A percentile compares a stretch with the other conserved stretches of the same genome.
Conservation (phyloP, 2,329 filamentous ascomycete species). For the Aspergillus texensis region DNA sequence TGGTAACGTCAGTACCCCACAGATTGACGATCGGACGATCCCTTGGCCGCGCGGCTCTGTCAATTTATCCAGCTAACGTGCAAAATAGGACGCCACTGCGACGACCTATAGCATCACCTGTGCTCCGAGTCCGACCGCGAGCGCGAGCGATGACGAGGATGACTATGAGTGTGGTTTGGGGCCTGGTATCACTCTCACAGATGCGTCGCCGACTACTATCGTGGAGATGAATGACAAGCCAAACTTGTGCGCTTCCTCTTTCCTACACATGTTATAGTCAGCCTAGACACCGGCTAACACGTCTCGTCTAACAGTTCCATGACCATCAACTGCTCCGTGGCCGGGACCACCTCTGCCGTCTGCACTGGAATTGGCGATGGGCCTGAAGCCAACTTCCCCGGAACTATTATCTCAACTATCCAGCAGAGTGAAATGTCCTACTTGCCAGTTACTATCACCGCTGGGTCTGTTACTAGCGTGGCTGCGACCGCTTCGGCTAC, state of each 20-base stretch:
- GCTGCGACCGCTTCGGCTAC: slow-evolving; percentile 8
- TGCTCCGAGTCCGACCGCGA: slow-evolving; percentile 17
- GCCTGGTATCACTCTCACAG: slow-evolving; percentile 26
- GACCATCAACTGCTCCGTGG: slow-evolving; percentile 21
- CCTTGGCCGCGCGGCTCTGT: not conserved
- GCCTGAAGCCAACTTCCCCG: slow-evolving; percentile 17
- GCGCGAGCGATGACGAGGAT: slow-evolving; percentile 3
- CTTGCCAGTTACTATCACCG: slow-evolving; percentile 28
- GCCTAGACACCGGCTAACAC: not conserved
- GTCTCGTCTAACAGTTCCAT: slow-evolving; percentile 12
- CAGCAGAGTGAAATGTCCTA: slow-evolving; percentile 13
- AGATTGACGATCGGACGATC: not conserved
- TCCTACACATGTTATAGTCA: no score
- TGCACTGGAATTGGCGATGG: slow-evolving; percentile 22
- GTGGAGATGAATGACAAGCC: slow-evolving; percentile 16
- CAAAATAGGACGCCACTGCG: slow-evolving; percentile 24
- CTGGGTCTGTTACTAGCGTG: slow-evolving; percentile 14
- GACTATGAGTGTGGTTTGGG: slow-evolving; percentile 30
- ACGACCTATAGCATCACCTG: slow-evolving; percentile 33
- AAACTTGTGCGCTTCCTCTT: not conserved
- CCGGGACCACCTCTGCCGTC: slow-evolving; percentile 18
- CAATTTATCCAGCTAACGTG: not conserved
- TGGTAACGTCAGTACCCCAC: slow-evolving; percentile 20
- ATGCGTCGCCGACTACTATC: slow-evolving; percentile 14
- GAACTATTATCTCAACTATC: slow-evolving; percentile 13